Evolutionary conservation across 2,329 filamentous ascomycete species (phyloP).

Genomic region (Penicillium verrucosum): DNA sequence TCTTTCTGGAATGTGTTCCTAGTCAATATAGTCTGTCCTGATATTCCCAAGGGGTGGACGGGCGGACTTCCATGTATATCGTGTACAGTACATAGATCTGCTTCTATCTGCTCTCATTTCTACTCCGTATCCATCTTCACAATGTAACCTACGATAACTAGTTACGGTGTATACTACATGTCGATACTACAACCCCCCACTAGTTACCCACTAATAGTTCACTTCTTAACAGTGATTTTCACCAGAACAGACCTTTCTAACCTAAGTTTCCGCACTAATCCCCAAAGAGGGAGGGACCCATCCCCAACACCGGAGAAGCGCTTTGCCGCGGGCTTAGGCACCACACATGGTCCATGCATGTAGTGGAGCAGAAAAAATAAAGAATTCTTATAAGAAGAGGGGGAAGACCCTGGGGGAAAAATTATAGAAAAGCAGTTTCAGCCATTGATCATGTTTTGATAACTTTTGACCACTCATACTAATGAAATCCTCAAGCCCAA

Average conservation of each 20-base stretch:
- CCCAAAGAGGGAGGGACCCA: not conserved
- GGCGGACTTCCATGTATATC: slow-evolving; percentile 25
- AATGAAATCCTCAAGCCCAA: not conserved
- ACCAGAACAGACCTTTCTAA: not conserved
- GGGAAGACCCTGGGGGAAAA: not conserved
- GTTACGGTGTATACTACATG: not conserved
- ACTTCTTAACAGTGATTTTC: not conserved
- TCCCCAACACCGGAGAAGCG: slow-evolving; percentile 6
- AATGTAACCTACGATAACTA: not conserved
- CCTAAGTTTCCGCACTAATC: not conserved
- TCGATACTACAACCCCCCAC: not conserved
- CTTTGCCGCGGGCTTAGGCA: slow-evolving; percentile 1
- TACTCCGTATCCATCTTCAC: not conserved
- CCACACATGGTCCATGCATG: not conserved
- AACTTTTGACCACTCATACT: not conserved
- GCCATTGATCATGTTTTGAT: not conserved
- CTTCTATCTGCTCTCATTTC: slow-evolving; percentile 14
- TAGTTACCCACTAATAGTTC: not conserved
- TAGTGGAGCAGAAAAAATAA: slow-evolving; percentile 4
- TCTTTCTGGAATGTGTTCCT: slow-evolving; percentile 22
- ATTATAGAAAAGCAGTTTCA: not conserved
- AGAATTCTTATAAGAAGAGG: not conserved
- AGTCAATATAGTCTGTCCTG: slow-evolving; percentile 1
- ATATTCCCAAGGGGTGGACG: slow-evolving; percentile 6
- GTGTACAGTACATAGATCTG: slow-evolving; percentile 35